Conservation (phyloP, 169 alveolate species). For the Plasmodium malariae region DNA sequence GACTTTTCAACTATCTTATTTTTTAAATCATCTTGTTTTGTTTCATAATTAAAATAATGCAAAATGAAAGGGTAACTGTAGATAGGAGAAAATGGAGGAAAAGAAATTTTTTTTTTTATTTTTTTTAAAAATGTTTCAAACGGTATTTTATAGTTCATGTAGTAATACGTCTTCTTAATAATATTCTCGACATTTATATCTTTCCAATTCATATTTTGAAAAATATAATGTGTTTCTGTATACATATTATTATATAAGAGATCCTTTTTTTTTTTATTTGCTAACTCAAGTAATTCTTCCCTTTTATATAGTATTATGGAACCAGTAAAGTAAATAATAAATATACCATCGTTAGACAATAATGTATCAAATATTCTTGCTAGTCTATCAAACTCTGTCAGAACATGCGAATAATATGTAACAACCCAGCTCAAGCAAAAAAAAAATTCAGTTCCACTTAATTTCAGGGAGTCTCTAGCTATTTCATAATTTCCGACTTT, state of each 20-base stretch:
- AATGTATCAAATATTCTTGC: constrained; percentile 61
- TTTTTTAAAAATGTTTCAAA: constrained; percentile 52
- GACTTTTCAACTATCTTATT: constrained; percentile 28
- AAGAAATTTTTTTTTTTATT: constrained; percentile 48
- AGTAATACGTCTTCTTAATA: constrained; percentile 63
- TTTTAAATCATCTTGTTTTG: constrained; percentile 31
- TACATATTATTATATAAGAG: constrained; percentile 36
- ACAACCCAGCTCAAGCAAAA: constrained; percentile 75
- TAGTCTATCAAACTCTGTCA: constrained; percentile 59
- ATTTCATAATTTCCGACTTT: background rate
- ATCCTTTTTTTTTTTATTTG: constrained; percentile 29
- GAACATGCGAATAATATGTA: constrained; percentile 66
- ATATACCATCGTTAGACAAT: constrained; percentile 67
- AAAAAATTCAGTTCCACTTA: constrained; percentile 71
- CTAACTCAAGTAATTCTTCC: constrained; percentile 43
- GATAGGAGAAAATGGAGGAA: constrained; percentile 75
- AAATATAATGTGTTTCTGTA: constrained; percentile 70
- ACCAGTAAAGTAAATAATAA: constrained; percentile 69
- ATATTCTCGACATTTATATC: constrained; percentile 63
- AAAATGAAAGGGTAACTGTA: constrained; percentile 70
- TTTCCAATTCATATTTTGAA: constrained; percentile 74
- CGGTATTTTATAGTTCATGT: constrained; percentile 67
- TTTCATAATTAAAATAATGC: constrained; percentile 48
- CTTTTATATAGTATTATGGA: constrained; percentile 48
- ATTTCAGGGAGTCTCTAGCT: constrained; percentile 11